A percentile compares a stretch with the other conserved stretches of the same genome.
Evolutionary conservation across 1,284 basidiomycete species (phyloP).

Genomic region (Kalmanozyma brasiliensis): DNA sequence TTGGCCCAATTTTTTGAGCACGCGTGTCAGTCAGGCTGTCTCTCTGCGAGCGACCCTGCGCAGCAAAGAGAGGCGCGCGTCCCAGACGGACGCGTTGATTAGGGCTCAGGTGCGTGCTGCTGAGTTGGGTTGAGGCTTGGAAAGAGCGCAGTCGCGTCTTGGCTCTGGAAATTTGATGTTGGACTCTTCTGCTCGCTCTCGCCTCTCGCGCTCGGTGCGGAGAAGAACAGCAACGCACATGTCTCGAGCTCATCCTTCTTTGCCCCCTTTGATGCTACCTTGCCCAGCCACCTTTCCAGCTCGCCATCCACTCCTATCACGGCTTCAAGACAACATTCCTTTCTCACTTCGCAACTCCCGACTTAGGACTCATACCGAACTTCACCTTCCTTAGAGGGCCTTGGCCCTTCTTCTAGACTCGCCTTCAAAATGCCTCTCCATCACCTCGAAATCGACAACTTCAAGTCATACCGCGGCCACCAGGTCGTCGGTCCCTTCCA

Average conservation of each 20-base stretch:
- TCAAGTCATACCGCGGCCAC: conserved; percentile 78
- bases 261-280: conserved; percentile 1
- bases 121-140: too few relatives aligned
- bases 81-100: conserved; percentile 11
- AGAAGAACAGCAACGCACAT: too few relatives aligned
- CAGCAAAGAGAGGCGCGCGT: not conserved
- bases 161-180: not conserved
- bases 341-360: too few relatives aligned
- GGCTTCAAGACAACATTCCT: too few relatives aligned
- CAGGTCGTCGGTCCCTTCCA: conserved; percentile 89
- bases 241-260: not conserved
- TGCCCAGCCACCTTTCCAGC: not conserved
- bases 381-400: conserved; percentile 17
- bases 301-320: not conserved
- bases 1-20: not conserved
- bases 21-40: conserved; percentile 2
- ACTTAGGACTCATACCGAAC: too few relatives aligned
- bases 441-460: conserved; percentile 66
- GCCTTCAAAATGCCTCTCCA: conserved; percentile 60
- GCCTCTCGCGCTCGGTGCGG: too few relatives aligned
- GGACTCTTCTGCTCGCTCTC: not conserved
- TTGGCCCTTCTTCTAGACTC: conserved; percentile 25
- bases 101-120: conserved; percentile 1
- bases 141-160: conserved; percentile 6
- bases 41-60: not conserved